Percentiles rank a stretch among this genome's conserved stretches.
These are phyloP conservation scores for Nakazawaea molendinolei DNA, from an alignment of 805 yeast genomes.

Conservation along the genomic window DNA sequence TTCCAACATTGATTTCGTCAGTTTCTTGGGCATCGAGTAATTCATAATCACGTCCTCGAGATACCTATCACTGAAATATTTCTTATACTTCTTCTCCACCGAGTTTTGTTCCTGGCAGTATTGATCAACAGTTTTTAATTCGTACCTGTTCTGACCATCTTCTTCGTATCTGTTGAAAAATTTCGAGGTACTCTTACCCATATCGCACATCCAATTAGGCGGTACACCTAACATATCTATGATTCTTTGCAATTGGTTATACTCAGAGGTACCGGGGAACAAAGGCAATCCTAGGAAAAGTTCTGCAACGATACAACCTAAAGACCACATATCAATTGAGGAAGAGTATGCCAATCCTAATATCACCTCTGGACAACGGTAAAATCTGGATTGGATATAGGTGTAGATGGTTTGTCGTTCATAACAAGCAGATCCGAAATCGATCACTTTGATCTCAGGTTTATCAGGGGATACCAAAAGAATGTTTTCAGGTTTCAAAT, in stretches of 20 bases:
- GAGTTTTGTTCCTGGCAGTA: conserved; percentile 43
- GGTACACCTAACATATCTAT: conserved; percentile 80
- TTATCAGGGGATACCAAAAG: conserved; percentile 71
- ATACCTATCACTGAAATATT: conserved; percentile 62
- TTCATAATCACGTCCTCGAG: conserved; percentile 70
- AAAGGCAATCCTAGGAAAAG: conserved; percentile 77
- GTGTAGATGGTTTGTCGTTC: conserved; percentile 86
- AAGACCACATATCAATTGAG: conserved; percentile 78
- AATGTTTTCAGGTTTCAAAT: conserved; percentile 93
- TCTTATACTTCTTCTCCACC: conserved; percentile 74
- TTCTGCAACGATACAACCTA: conserved; percentile 56
- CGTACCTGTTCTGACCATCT: conserved; percentile 18
- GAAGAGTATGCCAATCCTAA: conserved; percentile 89
- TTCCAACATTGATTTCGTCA: conserved; percentile 49
- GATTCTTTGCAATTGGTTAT: conserved; percentile 80
- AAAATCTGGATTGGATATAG: conserved; percentile 87
- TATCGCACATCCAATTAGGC: conserved; percentile 94
- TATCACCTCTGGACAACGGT: conserved; percentile 91
- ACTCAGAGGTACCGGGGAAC: conserved; percentile 93
- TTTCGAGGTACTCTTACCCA: conserved; percentile 76
- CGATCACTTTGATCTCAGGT: conserved; percentile 87
- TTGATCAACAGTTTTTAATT: conserved; percentile 36
- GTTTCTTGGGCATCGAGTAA: conserved; percentile 61
- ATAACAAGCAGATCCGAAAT: conserved; percentile 94
- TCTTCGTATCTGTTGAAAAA: conserved; percentile 48